These are phyloP conservation scores for Rhodamnia argentea DNA, from an alignment of 345 rosid species.

Conservation along the genomic window DNA sequence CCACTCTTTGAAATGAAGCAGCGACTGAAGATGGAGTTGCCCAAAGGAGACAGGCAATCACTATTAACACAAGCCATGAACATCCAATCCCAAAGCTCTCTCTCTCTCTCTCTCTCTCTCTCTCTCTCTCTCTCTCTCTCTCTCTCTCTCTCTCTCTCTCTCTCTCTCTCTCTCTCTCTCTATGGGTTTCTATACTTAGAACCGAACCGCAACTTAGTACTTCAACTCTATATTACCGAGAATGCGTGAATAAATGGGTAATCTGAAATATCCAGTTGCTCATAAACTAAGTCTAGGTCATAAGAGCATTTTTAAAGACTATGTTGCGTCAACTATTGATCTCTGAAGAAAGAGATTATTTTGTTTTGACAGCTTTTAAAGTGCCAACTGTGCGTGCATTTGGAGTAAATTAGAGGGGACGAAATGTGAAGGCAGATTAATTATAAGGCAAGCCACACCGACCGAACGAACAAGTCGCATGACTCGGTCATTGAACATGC, in stretches of 20 bases:
- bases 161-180: neutral
- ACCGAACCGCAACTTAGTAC: neutral
- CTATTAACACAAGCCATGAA: neutral
- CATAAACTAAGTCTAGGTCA: neutral
- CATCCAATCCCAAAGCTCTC: neutral
- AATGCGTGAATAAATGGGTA: neutral
- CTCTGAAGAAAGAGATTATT: no score
- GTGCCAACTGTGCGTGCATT: no score
- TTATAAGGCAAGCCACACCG: neutral
- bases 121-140: no score
- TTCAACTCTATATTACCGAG: neutral
- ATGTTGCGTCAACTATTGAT: neutral
- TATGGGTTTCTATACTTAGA: neutral
- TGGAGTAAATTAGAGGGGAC: neutral
- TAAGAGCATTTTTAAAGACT: neutral
- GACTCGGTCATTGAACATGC: neutral
- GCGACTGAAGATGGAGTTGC: neutral
- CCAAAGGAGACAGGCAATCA: neutral
- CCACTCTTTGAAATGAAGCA: neutral
- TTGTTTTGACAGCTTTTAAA: no score
- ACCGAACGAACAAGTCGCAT: neutral
- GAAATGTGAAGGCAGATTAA: neutral
- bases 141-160: neutral
- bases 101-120: no score
- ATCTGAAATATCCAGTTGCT: neutral